Evolutionary conservation across 768 basidiomycete genomes (phyloP).

Genomic region (Sarcodon sp.): DNA sequence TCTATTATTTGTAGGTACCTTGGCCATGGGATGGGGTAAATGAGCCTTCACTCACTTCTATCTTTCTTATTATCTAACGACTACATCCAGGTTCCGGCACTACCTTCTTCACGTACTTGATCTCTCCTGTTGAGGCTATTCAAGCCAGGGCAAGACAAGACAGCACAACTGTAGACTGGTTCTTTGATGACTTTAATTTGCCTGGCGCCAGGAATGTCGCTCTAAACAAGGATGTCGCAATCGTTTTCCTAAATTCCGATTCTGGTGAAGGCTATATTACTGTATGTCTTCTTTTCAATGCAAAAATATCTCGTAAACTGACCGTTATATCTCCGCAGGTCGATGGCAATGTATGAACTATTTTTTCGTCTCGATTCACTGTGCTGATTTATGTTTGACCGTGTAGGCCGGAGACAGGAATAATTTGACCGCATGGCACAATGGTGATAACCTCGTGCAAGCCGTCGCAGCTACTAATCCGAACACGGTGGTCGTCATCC

Average conservation of each 20-base stretch:
- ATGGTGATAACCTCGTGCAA: slow-evolving; percentile 56
- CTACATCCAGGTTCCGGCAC: slow-evolving; percentile 26
- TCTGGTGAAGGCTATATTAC: slow-evolving; percentile 79
- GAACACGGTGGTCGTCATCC: slow-evolving; percentile 62
- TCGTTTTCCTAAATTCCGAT: slow-evolving; percentile 76
- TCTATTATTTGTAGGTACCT: slow-evolving; percentile 16
- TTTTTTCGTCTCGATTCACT: background rate
- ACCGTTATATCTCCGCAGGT: slow-evolving; percentile 17
- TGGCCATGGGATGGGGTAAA: slow-evolving; percentile 81
- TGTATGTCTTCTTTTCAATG: too few relatives aligned
- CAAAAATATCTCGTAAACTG: too few relatives aligned
- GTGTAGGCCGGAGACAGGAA: slow-evolving; percentile 20
- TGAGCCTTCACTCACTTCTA: slow-evolving; percentile 25
- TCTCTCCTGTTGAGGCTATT: slow-evolving; percentile 76
- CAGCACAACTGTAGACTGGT: slow-evolving; percentile 10
- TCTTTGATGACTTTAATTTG: slow-evolving; percentile 12
- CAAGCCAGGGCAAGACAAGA: slow-evolving; percentile 58
- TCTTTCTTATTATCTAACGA: slow-evolving; percentile 3
- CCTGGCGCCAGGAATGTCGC: slow-evolving; percentile 8
- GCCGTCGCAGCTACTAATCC: slow-evolving; percentile 55
- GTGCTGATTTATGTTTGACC: background rate
- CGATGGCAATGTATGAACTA: slow-evolving; percentile 42
- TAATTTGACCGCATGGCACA: slow-evolving; percentile 65
- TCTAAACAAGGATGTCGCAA: slow-evolving; percentile 9
- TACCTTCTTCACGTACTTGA: slow-evolving; percentile 62